Base-by-base conservation (phyloP, 2,329 filamentous ascomycete genomes). In the Teratosphaeria nubilosa region DNA sequence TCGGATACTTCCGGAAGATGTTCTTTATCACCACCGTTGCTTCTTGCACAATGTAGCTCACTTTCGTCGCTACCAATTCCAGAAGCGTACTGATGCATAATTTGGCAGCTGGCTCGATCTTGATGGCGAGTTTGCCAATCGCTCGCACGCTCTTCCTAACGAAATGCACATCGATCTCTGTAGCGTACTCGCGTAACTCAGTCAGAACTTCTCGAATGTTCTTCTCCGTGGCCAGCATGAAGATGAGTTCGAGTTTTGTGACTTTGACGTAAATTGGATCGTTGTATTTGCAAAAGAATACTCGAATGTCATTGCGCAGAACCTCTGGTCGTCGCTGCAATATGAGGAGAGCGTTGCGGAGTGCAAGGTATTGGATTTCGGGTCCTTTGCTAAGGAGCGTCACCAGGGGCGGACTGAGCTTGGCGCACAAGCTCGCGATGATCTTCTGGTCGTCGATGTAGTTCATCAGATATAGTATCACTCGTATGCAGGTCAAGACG, bases 281-380 rank as follows among this genome's bases (percentile, higher is more conserved):
- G 73, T 99, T 99, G 76, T 99, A 99, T 80, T 99, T 99, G 84
- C 94, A 99, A 76, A 99, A 99, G 77, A 99, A 99, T 32, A 99
- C 94, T 53, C 94, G 85, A 62, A 99, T 97, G 73, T 99, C 94
- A 74, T 96, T 97, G 63, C 91, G 85, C 56, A 99, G 76, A 9
- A 99, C 92, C 69, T 97, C 94, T 0, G 94, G 94, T 58, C 92
- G 82, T 66, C 92, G 82, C 73, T 99, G 94, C 56, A 99, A 78
- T 65, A 99, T 99, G 14, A 99, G 80, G 1, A 99, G 81, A 0
- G 94, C 94, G 70, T 99, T 99, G 62, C 94, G 82, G 20, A 99
- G 81, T 0, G 94, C 94, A 6, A 99, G 81, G 70, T 99, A 99
- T 72, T 99, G 94, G n/a, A 99, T 94, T 72, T 99, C 94, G 0